These are phyloP conservation scores for Nasturtium officinale DNA, from an alignment of 345 rosid genomes.

Conservation along the genomic window DNA sequence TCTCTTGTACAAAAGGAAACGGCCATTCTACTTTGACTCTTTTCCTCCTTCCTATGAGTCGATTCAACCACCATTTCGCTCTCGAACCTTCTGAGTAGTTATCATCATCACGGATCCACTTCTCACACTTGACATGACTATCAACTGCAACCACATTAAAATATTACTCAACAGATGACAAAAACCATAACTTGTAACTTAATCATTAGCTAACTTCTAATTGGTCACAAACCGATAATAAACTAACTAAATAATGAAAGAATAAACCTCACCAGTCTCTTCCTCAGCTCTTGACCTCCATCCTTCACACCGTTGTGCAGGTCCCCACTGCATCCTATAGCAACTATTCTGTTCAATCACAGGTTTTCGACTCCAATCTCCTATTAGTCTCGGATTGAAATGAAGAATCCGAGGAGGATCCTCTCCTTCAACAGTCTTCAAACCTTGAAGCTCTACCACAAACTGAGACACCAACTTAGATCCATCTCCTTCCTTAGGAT, in stretches of 20 bases:
- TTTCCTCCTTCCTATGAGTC: slow-evolving; percentile 69
- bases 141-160: slow-evolving; percentile 66
- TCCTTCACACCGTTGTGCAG: slow-evolving; percentile 81
- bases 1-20: slow-evolving; percentile 79
- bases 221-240: slow-evolving; percentile 1
- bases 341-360: slow-evolving; percentile 97
- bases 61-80: slow-evolving; percentile 87
- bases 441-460: slow-evolving; percentile 81
- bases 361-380: slow-evolving; percentile 85
- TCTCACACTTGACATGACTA: slow-evolving; percentile 85
- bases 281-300: slow-evolving; percentile 77
- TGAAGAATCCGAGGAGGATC: slow-evolving; percentile 94
- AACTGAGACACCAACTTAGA: slow-evolving; percentile 76
- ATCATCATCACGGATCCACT: slow-evolving; percentile 88
- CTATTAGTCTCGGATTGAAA: slow-evolving; percentile 87
- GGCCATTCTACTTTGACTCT: slow-evolving; percentile 84
- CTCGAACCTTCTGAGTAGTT: slow-evolving; percentile 63
- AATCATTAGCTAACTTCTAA: slow-evolving; percentile 14
- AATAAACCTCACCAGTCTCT: slow-evolving; percentile 65
- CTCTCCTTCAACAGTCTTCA: slow-evolving; percentile 88
- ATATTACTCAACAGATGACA: slow-evolving; percentile 24
- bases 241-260: neutral
- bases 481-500: slow-evolving; percentile 53
- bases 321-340: slow-evolving; percentile 94
- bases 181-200: neutral